Evolutionary conservation across 176 grass and related monocot genomes (phyloP), one percentile per base, ranked within the genome.

Genomic region (Phragmites australis): DNA sequence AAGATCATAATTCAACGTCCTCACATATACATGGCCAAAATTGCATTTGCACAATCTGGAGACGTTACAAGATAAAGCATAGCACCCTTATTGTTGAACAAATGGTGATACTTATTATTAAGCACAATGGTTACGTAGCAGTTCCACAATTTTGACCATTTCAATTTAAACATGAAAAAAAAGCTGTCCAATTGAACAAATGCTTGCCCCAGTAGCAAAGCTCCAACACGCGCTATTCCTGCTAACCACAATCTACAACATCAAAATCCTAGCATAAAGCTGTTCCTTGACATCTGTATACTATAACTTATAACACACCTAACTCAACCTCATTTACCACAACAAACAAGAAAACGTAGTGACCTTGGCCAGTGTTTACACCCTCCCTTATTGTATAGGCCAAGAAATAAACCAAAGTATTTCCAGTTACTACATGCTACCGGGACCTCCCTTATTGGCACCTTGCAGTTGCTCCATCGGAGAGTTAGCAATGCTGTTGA

Each of bases 401-500:
- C 30, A 61, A 78, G 41, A 34, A 71, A 9, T 13, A 72, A 45
- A 89, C 29, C 64, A 77, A 77, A 77, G 47, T 47, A 76, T 59
- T 55, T 52, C 64, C 48, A 47, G 56, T 65, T 27, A 85, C 52
- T 88, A 92, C 74, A 91, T 83, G 80, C 81, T 90, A 65, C 82
- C 81, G 9, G 83, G 76, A 37, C 87, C 85, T 43, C 76, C 90
- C 68, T 91, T 93, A 77, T 84, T 95, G 29, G 83, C 86, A 69
- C 92, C 90, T 83, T 98, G 95, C 81, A 98, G 83, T 81, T 98
- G 95, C 53, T 98, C 95, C 92, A 94, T 98, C 15, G 95, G 95
- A 17, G 95, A 98, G 85, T 89, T 94, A n/a, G 86, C 86, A 4
- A 98, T 93, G 88, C 90, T 99, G 58, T 75, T 84, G 32, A 99